Percentiles rank a stretch among this genome's conserved stretches.
phyloP scores from a whole-genome alignment of 768 basidiomycete species.

The Pulveroboletus ravenelii region DNA sequence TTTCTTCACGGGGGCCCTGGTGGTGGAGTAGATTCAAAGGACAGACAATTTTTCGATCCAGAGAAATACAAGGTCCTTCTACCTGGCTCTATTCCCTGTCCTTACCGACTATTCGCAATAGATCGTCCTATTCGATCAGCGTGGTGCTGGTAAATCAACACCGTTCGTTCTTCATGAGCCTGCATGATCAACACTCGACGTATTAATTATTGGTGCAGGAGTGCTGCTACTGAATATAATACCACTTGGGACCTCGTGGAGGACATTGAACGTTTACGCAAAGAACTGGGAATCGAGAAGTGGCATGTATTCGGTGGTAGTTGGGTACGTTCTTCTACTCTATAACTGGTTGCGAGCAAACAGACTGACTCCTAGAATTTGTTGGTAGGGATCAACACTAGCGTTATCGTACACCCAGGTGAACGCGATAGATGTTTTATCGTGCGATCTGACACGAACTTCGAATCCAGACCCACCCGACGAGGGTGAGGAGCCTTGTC shows the following conservation, averaged over 20 bases:
- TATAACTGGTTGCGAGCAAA: background rate
- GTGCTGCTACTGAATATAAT: slow-evolving; percentile 75
- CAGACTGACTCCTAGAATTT: background rate
- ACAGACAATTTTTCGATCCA: slow-evolving; percentile 81
- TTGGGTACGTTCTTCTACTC: slow-evolving; percentile 56
- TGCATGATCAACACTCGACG: background rate
- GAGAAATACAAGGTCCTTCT: slow-evolving; percentile 68
- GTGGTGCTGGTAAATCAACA: slow-evolving; percentile 82
- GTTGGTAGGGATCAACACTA: slow-evolving; percentile 73
- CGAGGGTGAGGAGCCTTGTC: slow-evolving; percentile 72
- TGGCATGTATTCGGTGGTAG: slow-evolving; percentile 97
- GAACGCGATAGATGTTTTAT: background rate
- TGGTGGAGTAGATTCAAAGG: slow-evolving; percentile 61
- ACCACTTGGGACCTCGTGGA: slow-evolving; percentile 93
- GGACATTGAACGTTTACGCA: slow-evolving; percentile 80
- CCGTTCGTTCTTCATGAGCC: slow-evolving; percentile 49
- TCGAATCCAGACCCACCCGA: slow-evolving; percentile 61
- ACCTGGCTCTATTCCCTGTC: background rate
- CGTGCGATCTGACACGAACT: background rate
- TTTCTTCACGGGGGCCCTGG: slow-evolving; percentile 86
- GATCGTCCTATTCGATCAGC: slow-evolving; percentile 88
- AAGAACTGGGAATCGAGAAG: slow-evolving; percentile 70
- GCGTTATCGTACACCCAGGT: slow-evolving; percentile 84
- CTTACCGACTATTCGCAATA: slow-evolving; percentile 24
- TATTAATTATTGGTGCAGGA: slow-evolving; percentile 38